phyloP scores from a whole-genome alignment of 2,329 filamentous ascomycete species.

The Lojkania enalia region DNA sequence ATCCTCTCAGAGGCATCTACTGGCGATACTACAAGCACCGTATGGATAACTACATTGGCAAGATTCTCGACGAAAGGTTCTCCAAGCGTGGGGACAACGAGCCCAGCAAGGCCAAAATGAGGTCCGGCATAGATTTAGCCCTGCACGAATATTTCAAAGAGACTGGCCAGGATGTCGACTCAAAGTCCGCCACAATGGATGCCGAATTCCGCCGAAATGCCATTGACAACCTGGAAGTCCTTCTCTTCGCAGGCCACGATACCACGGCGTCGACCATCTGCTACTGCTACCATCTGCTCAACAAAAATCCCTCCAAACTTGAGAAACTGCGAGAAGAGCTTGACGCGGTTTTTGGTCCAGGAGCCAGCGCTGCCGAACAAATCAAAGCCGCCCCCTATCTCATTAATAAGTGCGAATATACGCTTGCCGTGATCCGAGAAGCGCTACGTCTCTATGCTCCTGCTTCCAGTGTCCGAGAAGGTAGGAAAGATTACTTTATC shows the following conservation, averaged over 20 bases:
- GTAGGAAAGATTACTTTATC: constrained; percentile 18
- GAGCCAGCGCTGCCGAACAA: constrained; percentile 15
- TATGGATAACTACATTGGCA: constrained; percentile 45
- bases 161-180: constrained; percentile 18
- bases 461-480: constrained; percentile 32
- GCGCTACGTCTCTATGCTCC: constrained; percentile 35
- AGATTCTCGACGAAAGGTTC: constrained; percentile 44
- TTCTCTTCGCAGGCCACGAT: constrained; percentile 25
- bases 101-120: constrained; percentile 30
- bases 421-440: constrained; percentile 37
- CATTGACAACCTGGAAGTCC: constrained; percentile 28
- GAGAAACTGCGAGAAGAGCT: constrained; percentile 30
- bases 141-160: constrained; percentile 47
- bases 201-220: constrained; percentile 25
- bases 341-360: constrained; percentile 30
- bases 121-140: constrained; percentile 47
- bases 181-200: constrained; percentile 21
- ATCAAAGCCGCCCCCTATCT: constrained; percentile 27
- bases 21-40: constrained; percentile 39
- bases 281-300: constrained; percentile 31
- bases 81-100: constrained; percentile 26
- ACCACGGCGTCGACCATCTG: constrained; percentile 36
- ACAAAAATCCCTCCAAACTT: constrained; percentile 22
- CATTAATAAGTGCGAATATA: constrained; percentile 37
- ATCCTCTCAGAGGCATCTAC: constrained; percentile 42